Conservation (phyloP, 2,329 filamentous ascomycete genomes). For the Zymoseptoria passerinii region DNA sequence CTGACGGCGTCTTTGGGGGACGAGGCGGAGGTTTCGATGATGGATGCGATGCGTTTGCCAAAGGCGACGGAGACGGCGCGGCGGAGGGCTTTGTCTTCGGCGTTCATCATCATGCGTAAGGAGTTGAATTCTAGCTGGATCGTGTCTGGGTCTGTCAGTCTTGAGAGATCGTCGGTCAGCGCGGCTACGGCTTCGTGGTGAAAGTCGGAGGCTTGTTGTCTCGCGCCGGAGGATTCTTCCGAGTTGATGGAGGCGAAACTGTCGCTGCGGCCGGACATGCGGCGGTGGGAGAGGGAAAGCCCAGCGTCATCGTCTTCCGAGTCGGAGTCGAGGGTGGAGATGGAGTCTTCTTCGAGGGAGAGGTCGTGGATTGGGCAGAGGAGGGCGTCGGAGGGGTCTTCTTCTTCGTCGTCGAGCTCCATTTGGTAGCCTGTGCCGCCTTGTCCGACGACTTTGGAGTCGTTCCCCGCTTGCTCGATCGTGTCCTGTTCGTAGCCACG, state of each 20-base stretch:
- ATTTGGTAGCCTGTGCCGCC: constrained; percentile 52
- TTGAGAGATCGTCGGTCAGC: constrained; percentile 74
- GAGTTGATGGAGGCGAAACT: constrained; percentile 49
- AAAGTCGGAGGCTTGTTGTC: constrained; percentile 53
- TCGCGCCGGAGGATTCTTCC: constrained; percentile 43
- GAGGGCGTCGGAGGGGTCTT: constrained; percentile 46
- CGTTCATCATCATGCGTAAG: constrained; percentile 82
- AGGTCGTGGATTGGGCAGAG: constrained; percentile 32
- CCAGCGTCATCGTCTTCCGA: constrained; percentile 31
- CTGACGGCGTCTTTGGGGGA: constrained; percentile 35
- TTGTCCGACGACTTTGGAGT: constrained; percentile 48
- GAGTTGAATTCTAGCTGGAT: constrained; percentile 92
- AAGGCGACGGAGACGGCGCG: constrained; percentile 79
- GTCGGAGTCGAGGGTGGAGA: constrained; percentile 54
- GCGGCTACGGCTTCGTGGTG: constrained; percentile 80
- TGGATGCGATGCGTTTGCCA: constrained; percentile 67
- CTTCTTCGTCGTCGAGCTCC: constrained; percentile 56
- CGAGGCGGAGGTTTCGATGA: constrained; percentile 43
- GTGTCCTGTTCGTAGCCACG: constrained; percentile 36
- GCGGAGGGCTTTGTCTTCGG: constrained; percentile 80
- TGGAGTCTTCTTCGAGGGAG: constrained; percentile 47
- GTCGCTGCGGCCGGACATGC: constrained; percentile 23
- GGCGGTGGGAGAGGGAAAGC: constrained; percentile 37
- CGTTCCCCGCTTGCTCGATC: constrained; percentile 29
- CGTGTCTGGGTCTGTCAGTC: constrained; percentile 65